These are phyloP conservation scores for Salix arbutifolia DNA, from an alignment of 345 rosid species.

Conservation along the genomic window DNA sequence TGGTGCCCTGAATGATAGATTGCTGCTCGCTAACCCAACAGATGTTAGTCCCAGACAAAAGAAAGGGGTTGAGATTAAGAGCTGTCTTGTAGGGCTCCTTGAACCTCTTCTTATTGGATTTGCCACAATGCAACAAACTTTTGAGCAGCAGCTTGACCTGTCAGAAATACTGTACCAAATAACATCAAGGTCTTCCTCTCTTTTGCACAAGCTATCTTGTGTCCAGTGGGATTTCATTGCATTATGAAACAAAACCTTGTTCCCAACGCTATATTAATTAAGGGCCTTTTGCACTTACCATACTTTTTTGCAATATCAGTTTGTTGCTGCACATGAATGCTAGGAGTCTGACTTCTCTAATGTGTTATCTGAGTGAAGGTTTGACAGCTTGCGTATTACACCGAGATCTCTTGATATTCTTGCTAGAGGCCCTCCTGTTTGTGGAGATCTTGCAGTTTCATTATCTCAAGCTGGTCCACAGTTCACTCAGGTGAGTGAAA, in stretches of 20 bases:
- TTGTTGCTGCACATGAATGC: slow-evolving; percentile 1
- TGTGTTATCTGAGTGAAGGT: slow-evolving; percentile 44
- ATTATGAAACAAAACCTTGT: neutral
- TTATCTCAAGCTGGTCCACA: slow-evolving; percentile 96
- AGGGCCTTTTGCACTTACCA: neutral
- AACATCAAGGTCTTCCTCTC: slow-evolving; percentile 65
- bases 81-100: slow-evolving; percentile 93
- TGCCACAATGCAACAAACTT: slow-evolving; percentile 91
- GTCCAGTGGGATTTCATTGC: neutral
- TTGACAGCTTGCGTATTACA: slow-evolving; percentile 92
- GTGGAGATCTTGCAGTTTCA: slow-evolving; percentile 97
- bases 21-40: slow-evolving; percentile 76
- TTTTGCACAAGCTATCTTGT: slow-evolving; percentile 3
- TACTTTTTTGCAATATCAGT: slow-evolving; percentile 11
- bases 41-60: slow-evolving; percentile 87
- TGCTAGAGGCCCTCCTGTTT: slow-evolving; percentile 82
- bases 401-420: slow-evolving; percentile 93
- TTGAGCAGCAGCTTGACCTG: slow-evolving; percentile 90
- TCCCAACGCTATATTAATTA: neutral
- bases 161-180: slow-evolving; percentile 90
- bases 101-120: slow-evolving; percentile 99
- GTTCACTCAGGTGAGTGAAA: slow-evolving; percentile 79
- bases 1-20: slow-evolving; percentile 90
- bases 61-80: slow-evolving; percentile 76
- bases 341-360: slow-evolving; percentile 22